Evolutionary conservation across 2,329 filamentous ascomycete genomes (phyloP), one percentile per base, ranked within the genome.

Genomic region (Penicillium sp.): DNA sequence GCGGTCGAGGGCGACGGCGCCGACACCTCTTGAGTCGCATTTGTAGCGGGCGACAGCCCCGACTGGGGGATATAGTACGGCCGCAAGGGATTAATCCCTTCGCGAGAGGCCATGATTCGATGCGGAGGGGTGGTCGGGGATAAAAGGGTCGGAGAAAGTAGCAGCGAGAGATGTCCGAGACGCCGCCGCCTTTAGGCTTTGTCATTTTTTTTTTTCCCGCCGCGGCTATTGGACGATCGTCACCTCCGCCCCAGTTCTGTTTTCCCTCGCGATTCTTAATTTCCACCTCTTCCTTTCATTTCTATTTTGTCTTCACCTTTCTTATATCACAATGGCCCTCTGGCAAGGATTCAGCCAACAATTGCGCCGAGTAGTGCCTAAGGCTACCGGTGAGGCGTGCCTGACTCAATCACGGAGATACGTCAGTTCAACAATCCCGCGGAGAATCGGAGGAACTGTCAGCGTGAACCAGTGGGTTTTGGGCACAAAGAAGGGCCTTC

Each of bases 41-140:
- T 60, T 22, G 77, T 68, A 45, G 72, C 65, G 51, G 79, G 75
- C 46, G 82, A 79, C 29, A 84, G 76, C 33, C 86, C 86, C 57
- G 86, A 85, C 3, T 87, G 86, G 35, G 87, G 86, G 58, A 81
- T 77, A 67, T 85, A 85, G 64, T 86, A 86, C 9, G 83, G 83
- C 55, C 83, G 76, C 56, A 85, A 73, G 45, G 83, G 83, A 71
- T 86, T 86, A 44, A 80, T 78, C 55, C 77, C 78, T 65, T 84
- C 80, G 70, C 75, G 71, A 58, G 74, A 69, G 50, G 75, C 74
- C 60, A 77, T 73, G 78, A 81, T 51, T 51, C 14, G 40, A 44
- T 46, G 42, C 42, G 47, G 37, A 44, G 50, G 43, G 49, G 51
- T 40, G 29, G 22, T 59, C 52, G 56, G 53, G 51, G 54, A 56